Conservation (phyloP, 306 rosid species). For the Trifolium fragiferum region DNA sequence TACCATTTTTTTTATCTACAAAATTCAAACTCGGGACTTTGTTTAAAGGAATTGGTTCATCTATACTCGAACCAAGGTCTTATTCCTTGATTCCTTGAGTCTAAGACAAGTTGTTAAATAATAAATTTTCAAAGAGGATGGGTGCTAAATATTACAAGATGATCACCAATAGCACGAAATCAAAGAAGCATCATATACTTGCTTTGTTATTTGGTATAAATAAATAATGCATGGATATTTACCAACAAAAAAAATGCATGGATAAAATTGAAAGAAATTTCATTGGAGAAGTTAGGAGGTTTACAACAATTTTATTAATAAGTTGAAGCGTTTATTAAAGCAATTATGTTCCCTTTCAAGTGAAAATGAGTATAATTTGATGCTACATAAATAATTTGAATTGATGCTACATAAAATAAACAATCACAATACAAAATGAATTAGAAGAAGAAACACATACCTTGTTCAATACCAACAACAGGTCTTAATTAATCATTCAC, state of each 20-base stretch:
- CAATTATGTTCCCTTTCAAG: background rate
- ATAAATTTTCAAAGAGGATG: background rate
- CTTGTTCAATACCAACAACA: background rate
- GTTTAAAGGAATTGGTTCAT: no score
- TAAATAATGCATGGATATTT: background rate
- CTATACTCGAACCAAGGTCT: background rate
- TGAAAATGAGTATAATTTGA: background rate
- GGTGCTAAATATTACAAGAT: background rate
- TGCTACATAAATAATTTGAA: background rate
- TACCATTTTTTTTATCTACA: no score
- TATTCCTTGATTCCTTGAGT: no score
- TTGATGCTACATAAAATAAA: background rate
- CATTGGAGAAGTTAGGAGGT: background rate
- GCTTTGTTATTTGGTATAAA: background rate
- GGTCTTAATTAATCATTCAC: constrained; percentile 5
- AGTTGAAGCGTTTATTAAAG: background rate
- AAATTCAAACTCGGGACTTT: background rate
- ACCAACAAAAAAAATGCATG: no score
- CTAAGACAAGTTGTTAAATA: background rate
- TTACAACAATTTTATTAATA: background rate
- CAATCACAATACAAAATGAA: background rate
- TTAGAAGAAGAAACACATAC: background rate
- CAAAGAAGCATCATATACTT: background rate
- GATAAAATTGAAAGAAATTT: background rate
- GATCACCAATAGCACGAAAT: background rate